These are phyloP conservation scores for Xenoacremonium recifei DNA, from an alignment of 2,329 filamentous ascomycete species.

Conservation along the genomic window DNA sequence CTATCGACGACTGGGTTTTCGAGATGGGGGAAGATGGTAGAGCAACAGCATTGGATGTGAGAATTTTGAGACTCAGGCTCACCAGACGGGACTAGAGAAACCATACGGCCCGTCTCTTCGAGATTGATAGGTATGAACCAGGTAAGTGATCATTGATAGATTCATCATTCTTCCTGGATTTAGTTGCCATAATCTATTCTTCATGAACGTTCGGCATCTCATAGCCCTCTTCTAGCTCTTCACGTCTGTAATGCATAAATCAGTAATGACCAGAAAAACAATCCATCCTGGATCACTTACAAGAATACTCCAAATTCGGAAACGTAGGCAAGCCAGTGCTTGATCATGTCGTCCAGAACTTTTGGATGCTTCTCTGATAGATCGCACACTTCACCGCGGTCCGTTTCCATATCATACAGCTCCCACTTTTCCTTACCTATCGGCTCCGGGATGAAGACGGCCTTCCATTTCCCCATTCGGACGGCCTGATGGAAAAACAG, in stretches of 20 bases:
- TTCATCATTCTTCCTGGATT: too few species aligned
- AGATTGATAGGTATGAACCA: too few species aligned
- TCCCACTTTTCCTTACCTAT: constrained; percentile 51
- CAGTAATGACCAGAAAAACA: neutral
- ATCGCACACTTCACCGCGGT: constrained; percentile 51
- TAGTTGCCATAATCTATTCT: too few species aligned
- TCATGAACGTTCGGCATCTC: neutral
- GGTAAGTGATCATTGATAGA: too few species aligned
- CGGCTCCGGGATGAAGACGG: constrained; percentile 54
- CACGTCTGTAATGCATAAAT: neutral
- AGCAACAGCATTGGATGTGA: too few species aligned
- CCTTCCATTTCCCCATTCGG: constrained; percentile 56
- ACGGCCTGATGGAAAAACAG: constrained; percentile 50
- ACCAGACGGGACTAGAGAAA: too few species aligned
- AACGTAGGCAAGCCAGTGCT: constrained; percentile 57
- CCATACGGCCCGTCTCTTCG: too few species aligned
- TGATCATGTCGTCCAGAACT: constrained; percentile 45
- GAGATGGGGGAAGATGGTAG: too few species aligned
- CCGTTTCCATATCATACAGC: constrained; percentile 50
- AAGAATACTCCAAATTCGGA: constrained; percentile 14
- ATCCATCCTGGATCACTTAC: neutral
- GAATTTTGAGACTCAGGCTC: too few species aligned
- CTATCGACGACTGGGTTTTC: too few species aligned
- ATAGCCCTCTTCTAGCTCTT: neutral
- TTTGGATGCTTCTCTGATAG: constrained; percentile 39